Base-by-base conservation (phyloP, 2,329 filamentous ascomycete species). In the Colletotrichum chlorophyti region DNA sequence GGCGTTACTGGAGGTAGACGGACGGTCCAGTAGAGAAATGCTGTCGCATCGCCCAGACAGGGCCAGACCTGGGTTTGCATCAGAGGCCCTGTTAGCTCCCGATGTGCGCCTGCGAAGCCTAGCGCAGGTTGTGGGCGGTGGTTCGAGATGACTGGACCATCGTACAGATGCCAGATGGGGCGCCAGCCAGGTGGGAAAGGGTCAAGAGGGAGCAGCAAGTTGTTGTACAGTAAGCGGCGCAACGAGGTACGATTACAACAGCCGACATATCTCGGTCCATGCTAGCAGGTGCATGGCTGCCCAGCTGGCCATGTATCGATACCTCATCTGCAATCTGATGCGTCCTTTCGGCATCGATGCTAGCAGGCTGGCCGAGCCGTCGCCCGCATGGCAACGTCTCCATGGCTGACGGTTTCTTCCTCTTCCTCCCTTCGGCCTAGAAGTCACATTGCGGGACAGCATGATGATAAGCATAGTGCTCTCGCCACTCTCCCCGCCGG, bases 251-350 rank as follows among this genome's bases (percentile, higher is more conserved):
- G 49, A 21, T 53, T 69, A 70, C 65, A 53, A 48, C 34, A 12
- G 26, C 32, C 43, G 11, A 23, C 5, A n/a, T 27, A 38, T 9
- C 34, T 42, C 29, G 9, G 29, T 26, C 29, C 27, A 59, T 65
- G 59, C 63, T 68, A 65, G 65, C 52, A 65, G 66, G 71, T 58
- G 71, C 69, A 70, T 73, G 54, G 71, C 70, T 75, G 69, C 72
- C 72, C 71, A 73, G 72, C 62, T 42, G 27, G 12, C 64, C 64
- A 68, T 67, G 73, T 75, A 74, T 66, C 66, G 63, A 67, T 70
- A 68, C 67, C 68, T 69, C 52, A 63, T 48, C 14, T 15, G 14
- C 6, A 14, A 15, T 15, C 27, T 43, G 48, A 24, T 29, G 32
- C n/a, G 24, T 43, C 32, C 45, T 24, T 40, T 41, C 37, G 27